Base-by-base conservation (phyloP, 2,329 filamentous ascomycete genomes). In the Fonsecaea nubica region DNA sequence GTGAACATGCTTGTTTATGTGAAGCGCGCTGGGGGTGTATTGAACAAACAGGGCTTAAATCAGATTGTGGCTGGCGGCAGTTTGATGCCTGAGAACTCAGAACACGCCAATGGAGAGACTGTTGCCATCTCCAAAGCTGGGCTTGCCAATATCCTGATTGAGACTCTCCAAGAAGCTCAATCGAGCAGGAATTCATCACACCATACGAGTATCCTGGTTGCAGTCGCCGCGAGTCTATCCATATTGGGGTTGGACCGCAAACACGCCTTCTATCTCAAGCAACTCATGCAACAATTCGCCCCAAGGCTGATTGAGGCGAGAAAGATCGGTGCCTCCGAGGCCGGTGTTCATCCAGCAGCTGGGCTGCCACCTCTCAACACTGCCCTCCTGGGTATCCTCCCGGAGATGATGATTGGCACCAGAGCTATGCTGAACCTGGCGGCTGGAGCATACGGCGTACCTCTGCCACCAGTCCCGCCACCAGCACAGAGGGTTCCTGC, bases 261-360 rank as follows among this genome's bases (percentile, higher is more conserved):
- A 80, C 96, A 96, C 78, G 93, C 92, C 4, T 90, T 98, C 80
- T 88, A 97, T 0, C 85, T 97, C 73, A 89, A 92, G 72, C 93
- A 97, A 74, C 84, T 98, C 58, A 85, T 99, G 8, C 90, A 89
- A 3, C 89, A 93, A 15, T 83, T 98, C 48, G 92, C 96, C 60
- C 90, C 89, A 38, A 93, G 92, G 2, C 84, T 99, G 8, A 90
- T 97, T 4, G 92, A 97, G 78, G 95, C 95, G 15, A 87, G 95
- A 45, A 97, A 96, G 55, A 86, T 94, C 56, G 94, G 94, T 36
- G 95, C 95, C 48, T 93, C 95, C n/a, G 95, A 98, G 75, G 92
- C 95, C 74, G 95, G 94, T 3, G 92, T 99, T 40, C 94, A 98
- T 79, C 95, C 95, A 48, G 94, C 94, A 18, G 92, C 94, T 9